These are phyloP conservation scores for Cladosporium sphaerospermum DNA, from an alignment of 2,329 filamentous ascomycete genomes.

Conservation along the genomic window DNA sequence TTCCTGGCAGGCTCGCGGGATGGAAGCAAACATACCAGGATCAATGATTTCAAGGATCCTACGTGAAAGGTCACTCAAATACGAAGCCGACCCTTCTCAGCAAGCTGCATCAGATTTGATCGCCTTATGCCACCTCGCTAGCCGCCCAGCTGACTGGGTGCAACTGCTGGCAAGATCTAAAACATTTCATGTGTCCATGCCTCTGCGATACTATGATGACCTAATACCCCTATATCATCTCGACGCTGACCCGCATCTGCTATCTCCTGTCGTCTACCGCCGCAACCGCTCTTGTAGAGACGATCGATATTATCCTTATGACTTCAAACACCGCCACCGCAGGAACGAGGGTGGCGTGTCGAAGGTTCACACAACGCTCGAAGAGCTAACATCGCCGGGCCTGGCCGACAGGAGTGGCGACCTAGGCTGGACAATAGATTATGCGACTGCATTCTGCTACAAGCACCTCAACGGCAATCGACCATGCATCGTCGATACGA, in stretches of 20 bases:
- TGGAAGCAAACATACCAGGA: no score
- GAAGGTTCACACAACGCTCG: neutral
- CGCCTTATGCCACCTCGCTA: constrained; percentile 1
- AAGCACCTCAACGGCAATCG: constrained; percentile 26
- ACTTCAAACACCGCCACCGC: neutral
- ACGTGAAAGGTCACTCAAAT: neutral
- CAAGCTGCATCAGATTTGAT: constrained; percentile 6
- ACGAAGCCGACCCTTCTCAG: constrained; percentile 1
- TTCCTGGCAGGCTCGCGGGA: no score
- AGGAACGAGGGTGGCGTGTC: neutral
- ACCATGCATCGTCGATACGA: constrained; percentile 21
- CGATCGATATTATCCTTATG: constrained; percentile 3
- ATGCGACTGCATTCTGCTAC: constrained; percentile 36
- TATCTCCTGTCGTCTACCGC: constrained; percentile 4
- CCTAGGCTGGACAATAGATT: constrained; percentile 37
- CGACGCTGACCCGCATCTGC: neutral
- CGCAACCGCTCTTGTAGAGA: neutral
- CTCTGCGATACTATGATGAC: constrained; percentile 9
- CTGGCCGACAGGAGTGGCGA: constrained; percentile 22
- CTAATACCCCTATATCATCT: constrained; percentile 12
- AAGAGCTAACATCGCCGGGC: constrained; percentile 5
- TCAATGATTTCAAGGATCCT: neutral
- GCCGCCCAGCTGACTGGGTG: neutral
- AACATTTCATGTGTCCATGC: constrained; percentile 3
- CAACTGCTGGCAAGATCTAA: neutral